These are phyloP conservation scores for Lactarius pseudohatsudake DNA, from an alignment of 768 basidiomycete genomes.

Conservation along the genomic window DNA sequence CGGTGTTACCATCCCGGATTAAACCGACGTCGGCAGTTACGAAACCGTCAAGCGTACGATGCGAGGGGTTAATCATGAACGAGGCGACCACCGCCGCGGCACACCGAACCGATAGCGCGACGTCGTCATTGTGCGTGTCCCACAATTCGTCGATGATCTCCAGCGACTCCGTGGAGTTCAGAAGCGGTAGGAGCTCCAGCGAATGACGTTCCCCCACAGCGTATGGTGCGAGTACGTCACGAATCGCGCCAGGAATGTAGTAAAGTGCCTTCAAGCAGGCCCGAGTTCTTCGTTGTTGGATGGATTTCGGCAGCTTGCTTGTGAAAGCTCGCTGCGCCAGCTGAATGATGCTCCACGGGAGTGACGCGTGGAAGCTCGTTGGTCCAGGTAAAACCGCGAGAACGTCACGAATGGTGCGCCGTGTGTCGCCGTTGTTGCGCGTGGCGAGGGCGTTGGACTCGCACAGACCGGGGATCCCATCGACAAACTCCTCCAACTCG, in stretches of 20 bases:
- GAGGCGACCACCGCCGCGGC: too few species aligned
- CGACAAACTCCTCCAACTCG: too few species aligned
- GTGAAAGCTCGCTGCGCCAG: not conserved
- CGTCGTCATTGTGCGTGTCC: not conserved
- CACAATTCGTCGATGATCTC: not conserved
- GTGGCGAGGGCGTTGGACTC: too few species aligned
- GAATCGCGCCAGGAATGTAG: not conserved
- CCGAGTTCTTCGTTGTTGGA: not conserved
- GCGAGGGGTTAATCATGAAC: too few species aligned
- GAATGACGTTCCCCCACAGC: too few species aligned
- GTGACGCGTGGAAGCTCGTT: not conserved
- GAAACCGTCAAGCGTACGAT: too few species aligned
- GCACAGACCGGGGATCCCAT: too few species aligned
- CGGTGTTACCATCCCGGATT: too few species aligned
- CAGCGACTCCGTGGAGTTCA: not conserved
- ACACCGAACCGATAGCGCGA: not conserved
- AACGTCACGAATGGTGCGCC: not conserved
- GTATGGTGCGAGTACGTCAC: not conserved
- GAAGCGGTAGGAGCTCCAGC: not conserved
- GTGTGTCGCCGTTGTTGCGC: too few species aligned
- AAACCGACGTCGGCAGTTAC: too few species aligned
- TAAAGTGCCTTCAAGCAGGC: not conserved
- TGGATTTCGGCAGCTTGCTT: not conserved
- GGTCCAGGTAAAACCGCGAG: constrained; percentile 2
- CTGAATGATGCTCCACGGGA: not conserved